Percentiles rank a stretch among this genome's conserved stretches.
phyloP scores from a whole-genome alignment of 306 rosid species.

The Citrullus mucosospermus region DNA sequence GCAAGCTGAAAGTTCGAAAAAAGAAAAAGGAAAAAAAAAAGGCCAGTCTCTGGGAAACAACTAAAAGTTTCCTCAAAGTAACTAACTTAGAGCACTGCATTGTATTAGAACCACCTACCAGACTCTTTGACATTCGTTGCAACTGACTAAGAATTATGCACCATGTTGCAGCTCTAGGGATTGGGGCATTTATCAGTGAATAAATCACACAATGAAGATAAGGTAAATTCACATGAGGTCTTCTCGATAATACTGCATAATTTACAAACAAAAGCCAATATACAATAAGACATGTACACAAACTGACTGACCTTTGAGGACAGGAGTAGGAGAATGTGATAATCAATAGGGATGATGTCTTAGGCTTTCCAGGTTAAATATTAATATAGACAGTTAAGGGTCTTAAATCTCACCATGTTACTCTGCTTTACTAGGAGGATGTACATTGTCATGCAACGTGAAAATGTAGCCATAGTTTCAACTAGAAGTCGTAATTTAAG shows the following conservation, averaged over 20 bases:
- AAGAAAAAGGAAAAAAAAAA: neutral
- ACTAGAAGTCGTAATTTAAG: constrained; percentile 63
- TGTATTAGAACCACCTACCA: neutral
- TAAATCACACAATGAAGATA: neutral
- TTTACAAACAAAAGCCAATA: neutral
- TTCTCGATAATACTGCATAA: neutral
- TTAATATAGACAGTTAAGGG: constrained; percentile 6
- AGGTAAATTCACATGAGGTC: neutral
- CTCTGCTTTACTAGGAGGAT: constrained; percentile 45
- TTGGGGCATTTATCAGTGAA: neutral
- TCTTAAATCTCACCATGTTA: constrained; percentile 44
- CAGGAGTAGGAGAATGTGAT: neutral
- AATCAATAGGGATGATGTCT: neutral
- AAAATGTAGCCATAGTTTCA: constrained; percentile 74
- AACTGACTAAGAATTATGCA: neutral
- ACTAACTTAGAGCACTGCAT: neutral
- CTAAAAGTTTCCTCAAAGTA: neutral
- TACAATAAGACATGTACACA: neutral
- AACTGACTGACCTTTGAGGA: neutral
- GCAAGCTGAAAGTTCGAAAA: neutral
- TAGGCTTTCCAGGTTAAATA: constrained; percentile 7
- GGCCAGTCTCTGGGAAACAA: neutral
- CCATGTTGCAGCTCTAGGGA: neutral
- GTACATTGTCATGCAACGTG: constrained; percentile 70
- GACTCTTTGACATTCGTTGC: neutral